These are phyloP conservation scores for Penicillium olsonii DNA, from an alignment of 2,329 filamentous ascomycete genomes.

Conservation along the genomic window DNA sequence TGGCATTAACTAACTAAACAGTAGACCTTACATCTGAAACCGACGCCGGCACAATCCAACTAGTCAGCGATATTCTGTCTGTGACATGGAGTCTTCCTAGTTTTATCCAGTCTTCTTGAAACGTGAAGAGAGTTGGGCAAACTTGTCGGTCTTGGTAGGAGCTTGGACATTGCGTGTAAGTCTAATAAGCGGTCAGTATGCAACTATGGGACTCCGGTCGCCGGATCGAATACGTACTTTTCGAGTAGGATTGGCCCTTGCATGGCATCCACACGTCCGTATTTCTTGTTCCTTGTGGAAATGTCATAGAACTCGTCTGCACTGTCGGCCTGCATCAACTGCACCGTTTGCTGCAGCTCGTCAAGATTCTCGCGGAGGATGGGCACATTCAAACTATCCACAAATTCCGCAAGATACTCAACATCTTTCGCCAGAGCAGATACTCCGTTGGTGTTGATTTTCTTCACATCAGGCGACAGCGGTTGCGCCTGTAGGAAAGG, in stretches of 20 bases:
- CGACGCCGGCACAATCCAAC: too few species aligned
- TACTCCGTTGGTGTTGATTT: slow-evolving; percentile 86
- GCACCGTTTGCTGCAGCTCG: slow-evolving; percentile 89
- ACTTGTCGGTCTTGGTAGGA: slow-evolving; percentile 62
- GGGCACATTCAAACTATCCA: slow-evolving; percentile 81
- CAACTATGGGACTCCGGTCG: background rate
- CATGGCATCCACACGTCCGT: slow-evolving; percentile 85
- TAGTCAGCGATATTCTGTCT: too few species aligned
- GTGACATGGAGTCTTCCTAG: background rate
- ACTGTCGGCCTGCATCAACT: slow-evolving; percentile 81
- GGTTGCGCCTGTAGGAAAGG: slow-evolving; percentile 63
- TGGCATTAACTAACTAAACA: slow-evolving; percentile 5
- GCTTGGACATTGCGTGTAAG: slow-evolving; percentile 65
- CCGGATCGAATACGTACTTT: slow-evolving; percentile 61
- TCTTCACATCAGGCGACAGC: slow-evolving; percentile 74
- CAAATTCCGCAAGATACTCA: slow-evolving; percentile 79
- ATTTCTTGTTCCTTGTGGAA: slow-evolving; percentile 85
- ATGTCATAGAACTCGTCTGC: slow-evolving; percentile 98
- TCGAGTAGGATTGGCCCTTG: slow-evolving; percentile 89
- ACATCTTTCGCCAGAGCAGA: slow-evolving; percentile 80
- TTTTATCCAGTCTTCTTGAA: slow-evolving; percentile 61
- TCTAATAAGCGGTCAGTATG: slow-evolving; percentile 44
- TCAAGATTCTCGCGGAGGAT: slow-evolving; percentile 87
- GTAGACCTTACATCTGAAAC: too few species aligned
- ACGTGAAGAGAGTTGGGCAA: slow-evolving; percentile 72